phyloP scores from a whole-genome alignment of 208 protist species.

The Leishmania aethiopica region DNA sequence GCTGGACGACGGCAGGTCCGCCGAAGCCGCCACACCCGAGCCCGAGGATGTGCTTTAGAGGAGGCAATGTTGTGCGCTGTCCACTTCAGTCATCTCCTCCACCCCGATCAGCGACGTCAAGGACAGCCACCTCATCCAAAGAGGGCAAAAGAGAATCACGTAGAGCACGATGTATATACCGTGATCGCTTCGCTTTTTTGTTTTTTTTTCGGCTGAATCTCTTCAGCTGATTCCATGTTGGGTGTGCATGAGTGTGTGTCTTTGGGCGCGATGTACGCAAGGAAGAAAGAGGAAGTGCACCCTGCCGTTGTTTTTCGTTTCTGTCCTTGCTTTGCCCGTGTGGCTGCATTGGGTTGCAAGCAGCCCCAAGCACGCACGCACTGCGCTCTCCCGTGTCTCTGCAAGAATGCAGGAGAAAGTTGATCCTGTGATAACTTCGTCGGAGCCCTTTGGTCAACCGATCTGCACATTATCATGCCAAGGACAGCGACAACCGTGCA shows the following conservation, averaged over 20 bases:
- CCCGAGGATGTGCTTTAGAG: slow-evolving; percentile 10
- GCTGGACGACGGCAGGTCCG: neutral
- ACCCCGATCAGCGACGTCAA: neutral
- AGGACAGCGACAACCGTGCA: neutral
- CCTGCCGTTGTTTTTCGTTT: neutral
- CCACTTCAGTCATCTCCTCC: neutral
- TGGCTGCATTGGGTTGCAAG: neutral
- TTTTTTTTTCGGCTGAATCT: neutral
- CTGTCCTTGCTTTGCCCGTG: neutral
- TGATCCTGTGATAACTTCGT: neutral
- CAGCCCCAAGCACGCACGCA: neutral
- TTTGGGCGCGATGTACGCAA: slow-evolving; percentile 9
- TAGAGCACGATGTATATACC: slow-evolving; percentile 12
- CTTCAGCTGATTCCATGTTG: slow-evolving; percentile 5
- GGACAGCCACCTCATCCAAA: neutral
- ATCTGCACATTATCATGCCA: neutral
- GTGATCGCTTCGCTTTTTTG: neutral
- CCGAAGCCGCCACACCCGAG: slow-evolving; percentile 6
- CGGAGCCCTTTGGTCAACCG: neutral
- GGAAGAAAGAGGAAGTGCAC: neutral
- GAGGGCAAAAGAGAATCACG: neutral
- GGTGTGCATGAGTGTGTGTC: neutral
- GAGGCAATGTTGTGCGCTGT: neutral
- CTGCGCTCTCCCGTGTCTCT: neutral
- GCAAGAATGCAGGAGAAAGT: neutral